A percentile compares a stretch with the other conserved stretches of the same genome.
phyloP scores from a whole-genome alignment of 2,329 filamentous ascomycete species.

The Exophiala aquamarina region DNA sequence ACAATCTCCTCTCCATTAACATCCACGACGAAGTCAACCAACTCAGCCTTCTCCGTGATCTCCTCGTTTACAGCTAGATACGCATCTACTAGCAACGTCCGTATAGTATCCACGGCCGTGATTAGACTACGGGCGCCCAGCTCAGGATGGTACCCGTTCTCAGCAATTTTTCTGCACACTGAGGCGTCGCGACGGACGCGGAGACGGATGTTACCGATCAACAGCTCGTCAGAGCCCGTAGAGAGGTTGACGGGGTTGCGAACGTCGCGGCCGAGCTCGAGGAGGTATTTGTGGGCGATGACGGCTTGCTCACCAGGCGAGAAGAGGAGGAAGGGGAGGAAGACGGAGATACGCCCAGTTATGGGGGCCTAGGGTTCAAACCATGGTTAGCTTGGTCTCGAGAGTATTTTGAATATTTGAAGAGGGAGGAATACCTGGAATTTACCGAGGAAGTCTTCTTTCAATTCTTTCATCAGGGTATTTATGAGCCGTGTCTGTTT shows the following conservation, averaged over 20 bases:
- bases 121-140: constrained; percentile 37
- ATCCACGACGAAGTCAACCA: constrained; percentile 26
- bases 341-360: constrained; percentile 42
- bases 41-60: constrained; percentile 27
- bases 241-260: constrained; percentile 47
- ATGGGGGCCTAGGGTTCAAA: constrained; percentile 37
- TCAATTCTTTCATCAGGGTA: constrained; percentile 28
- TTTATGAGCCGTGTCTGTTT: constrained; percentile 25
- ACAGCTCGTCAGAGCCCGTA: constrained; percentile 45
- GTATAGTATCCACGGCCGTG: constrained; percentile 29
- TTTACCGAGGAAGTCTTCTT: constrained; percentile 25
- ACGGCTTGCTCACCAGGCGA: constrained; percentile 40
- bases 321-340: constrained; percentile 48
- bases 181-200: constrained; percentile 31
- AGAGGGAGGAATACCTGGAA: constrained; percentile 26
- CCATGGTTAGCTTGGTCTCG: neutral
- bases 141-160: constrained; percentile 33
- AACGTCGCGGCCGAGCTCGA: constrained; percentile 26
- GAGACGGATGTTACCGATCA: constrained; percentile 38
- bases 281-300: constrained; percentile 44
- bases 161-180: constrained; percentile 34
- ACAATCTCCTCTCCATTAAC: constrained; percentile 19
- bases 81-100: constrained; percentile 27
- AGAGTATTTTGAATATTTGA: neutral
- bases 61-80: constrained; percentile 36